Conservation (phyloP, 2,329 filamentous ascomycete genomes). For the Zymoseptoria pseudotritici region DNA sequence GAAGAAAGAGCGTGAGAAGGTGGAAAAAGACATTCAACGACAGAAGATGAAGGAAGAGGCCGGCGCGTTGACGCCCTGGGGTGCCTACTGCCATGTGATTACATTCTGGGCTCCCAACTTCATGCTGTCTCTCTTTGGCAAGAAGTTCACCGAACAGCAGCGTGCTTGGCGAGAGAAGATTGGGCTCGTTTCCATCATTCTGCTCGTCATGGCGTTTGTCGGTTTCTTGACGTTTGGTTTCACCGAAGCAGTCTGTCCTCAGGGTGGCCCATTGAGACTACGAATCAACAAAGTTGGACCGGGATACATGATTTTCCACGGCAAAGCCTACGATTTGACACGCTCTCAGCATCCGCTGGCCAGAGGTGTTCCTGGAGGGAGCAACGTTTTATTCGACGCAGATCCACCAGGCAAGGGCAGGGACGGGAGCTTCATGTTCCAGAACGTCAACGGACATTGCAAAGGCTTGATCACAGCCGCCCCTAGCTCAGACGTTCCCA, state of each 20-base stretch:
- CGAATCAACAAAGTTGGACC: conserved; percentile 71
- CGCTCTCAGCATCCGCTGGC: conserved; percentile 72
- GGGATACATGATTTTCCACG: conserved; percentile 96
- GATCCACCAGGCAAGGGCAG: conserved; percentile 73
- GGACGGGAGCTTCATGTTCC: conserved; percentile 95
- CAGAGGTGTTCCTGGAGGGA: conserved; percentile 61
- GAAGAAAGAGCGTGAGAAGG: conserved; percentile 55
- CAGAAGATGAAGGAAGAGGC: conserved; percentile 57
- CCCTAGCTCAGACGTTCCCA: conserved; percentile 67
- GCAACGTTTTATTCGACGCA: conserved; percentile 85
- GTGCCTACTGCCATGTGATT: conserved; percentile 84
- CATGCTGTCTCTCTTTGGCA: conserved; percentile 76
- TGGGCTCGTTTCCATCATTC: conserved; percentile 87
- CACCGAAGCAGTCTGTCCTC: conserved; percentile 75
- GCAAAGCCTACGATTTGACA: conserved; percentile 77
- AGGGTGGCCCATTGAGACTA: conserved; percentile 59
- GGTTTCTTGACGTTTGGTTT: conserved; percentile 97
- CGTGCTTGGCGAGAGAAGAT: conserved; percentile 98
- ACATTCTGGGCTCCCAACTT: conserved; percentile 94
- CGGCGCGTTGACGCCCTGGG: conserved; percentile 82
- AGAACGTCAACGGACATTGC: conserved; percentile 96
- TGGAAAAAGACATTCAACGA: conserved; percentile 40
- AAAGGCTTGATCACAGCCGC: conserved; percentile 77
- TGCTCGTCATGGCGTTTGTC: conserved; percentile 78
- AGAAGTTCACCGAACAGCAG: conserved; percentile 75